These are phyloP conservation scores for Leucocoprinus birnbaumii DNA, from an alignment of 768 basidiomycete genomes.

Conservation along the genomic window DNA sequence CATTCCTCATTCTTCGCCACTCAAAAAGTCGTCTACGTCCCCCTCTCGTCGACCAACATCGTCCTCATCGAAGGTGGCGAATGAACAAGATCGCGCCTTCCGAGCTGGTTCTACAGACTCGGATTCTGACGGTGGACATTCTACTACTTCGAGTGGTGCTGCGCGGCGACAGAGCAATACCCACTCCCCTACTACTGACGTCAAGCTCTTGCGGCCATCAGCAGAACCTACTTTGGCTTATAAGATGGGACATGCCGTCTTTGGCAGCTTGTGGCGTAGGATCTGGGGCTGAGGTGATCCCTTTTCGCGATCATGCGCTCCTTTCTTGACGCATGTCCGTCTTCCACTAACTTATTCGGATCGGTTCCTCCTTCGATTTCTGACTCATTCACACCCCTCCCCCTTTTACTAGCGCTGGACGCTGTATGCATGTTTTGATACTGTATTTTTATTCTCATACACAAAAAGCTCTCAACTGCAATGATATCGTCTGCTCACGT, in stretches of 20 bases:
- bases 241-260: constrained; percentile 2
- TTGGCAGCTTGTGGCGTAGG: constrained; percentile 6
- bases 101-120: constrained; percentile 3
- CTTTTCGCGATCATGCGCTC: neutral
- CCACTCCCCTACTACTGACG: neutral
- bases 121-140: constrained; percentile 2
- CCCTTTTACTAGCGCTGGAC: neutral
- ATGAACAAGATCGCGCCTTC: neutral
- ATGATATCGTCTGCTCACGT: no score
- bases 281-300: neutral
- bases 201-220: neutral
- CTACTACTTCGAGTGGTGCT: neutral
- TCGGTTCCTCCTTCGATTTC: neutral
- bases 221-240: neutral
- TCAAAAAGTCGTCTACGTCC: neutral
- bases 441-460: no score
- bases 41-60: neutral
- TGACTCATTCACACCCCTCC: no score
- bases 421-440: neutral
- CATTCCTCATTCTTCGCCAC: neutral
- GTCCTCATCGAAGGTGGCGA: neutral
- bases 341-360: neutral
- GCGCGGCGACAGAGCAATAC: neutral
- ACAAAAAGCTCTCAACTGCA: no score
- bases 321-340: no score